Evolutionary conservation across 2,329 filamentous ascomycete species (phyloP), one percentile per base, ranked within the genome.

Genomic region (Ophidiomyces ophidiicola): DNA sequence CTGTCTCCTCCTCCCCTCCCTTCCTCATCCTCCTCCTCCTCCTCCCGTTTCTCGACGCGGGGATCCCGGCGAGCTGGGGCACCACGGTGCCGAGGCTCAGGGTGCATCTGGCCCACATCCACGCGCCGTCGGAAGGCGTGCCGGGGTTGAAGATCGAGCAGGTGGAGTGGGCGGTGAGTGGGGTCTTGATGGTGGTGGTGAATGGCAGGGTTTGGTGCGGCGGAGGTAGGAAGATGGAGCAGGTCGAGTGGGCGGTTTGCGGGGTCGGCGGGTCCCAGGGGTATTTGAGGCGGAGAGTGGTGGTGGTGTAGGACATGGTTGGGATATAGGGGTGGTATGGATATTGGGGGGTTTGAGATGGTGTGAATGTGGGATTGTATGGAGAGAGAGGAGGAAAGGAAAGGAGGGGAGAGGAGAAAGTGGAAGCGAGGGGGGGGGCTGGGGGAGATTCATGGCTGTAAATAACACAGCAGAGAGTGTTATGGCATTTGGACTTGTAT

Each of bases 201-300:
- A 17, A 10, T 4, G n/a, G 5, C 8, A 20, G 29, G 21, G 24
- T 18, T 30, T 38, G 21, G 21, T 32, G 20, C 12, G 32, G 32
- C 10, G 39, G 32, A 7, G 35, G 39, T 19, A 42, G 26, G 29
- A 46, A 44, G 32, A 44, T 40, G 8, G 38, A 39, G 38, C 41
- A 44, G 32, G 37, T 38, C 4, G 42, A 39, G 14, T 20, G 39
- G 18, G 43, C 39, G 10, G 43, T 45, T 29, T 25, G 11, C 12
- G 43, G 39, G 21, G 24, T 33, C 18, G 19, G 14, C 4, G 31
- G 31, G 28, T 32, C 28, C 19, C 26, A 32, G 10, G 33, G 39
- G 19, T 37, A 32, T 33, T 29, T 31, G 12, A 24, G 19, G 18
- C 12, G n/a, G 18, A 20, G 21, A 8, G 36, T 11, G n/a, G 6